Evolutionary conservation across 257 asterid species (phyloP).

Genomic region (Penstemon eatonii): DNA sequence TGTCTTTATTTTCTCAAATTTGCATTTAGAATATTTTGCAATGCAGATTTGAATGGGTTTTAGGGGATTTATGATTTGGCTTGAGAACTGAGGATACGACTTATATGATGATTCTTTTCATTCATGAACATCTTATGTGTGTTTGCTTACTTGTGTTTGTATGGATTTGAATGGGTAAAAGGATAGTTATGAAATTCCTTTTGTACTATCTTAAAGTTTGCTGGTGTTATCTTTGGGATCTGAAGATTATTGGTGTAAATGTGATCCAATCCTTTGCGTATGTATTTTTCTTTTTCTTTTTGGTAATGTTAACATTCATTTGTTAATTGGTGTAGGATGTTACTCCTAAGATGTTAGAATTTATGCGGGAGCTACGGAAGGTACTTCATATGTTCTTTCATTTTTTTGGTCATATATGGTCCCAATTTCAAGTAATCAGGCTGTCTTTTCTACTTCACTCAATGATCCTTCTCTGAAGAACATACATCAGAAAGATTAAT

Average conservation of each 20-base stretch:
- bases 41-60: neutral
- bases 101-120: too few species aligned
- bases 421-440: neutral
- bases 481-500: neutral
- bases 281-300: too few species aligned
- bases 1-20: neutral
- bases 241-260: neutral
- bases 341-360: conserved; percentile 71
- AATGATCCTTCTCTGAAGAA: neutral
- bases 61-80: too few species aligned
- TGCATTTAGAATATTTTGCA: conserved; percentile 14
- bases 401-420: neutral
- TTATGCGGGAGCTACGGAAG: conserved; percentile 79
- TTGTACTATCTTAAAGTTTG: neutral
- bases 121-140: too few species aligned
- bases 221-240: conserved; percentile 2
- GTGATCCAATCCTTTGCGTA: neutral
- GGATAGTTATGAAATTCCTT: conserved; percentile 10
- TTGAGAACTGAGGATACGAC: too few species aligned
- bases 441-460: neutral
- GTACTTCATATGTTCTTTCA: conserved; percentile 36
- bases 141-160: too few species aligned
- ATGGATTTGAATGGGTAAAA: neutral
- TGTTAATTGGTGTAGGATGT: conserved; percentile 48
- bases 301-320: neutral